phyloP scores from a whole-genome alignment of 805 yeast species.

The Starmera quercuum region DNA sequence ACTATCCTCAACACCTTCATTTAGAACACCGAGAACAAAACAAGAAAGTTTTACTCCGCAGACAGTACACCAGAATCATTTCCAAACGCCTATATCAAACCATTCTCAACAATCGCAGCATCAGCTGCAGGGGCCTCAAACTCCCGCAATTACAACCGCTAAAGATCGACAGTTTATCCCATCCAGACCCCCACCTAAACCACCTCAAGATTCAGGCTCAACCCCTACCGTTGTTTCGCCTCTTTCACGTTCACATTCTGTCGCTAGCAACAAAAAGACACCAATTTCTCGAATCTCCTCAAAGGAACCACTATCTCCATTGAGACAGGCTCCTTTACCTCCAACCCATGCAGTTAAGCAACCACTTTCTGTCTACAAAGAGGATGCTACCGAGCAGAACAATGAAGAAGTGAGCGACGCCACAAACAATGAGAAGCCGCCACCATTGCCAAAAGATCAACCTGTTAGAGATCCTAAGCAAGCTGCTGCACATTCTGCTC shows the following conservation, averaged over 20 bases:
- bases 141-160: constrained; percentile 6
- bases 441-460: constrained; percentile 28
- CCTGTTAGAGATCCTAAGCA: constrained; percentile 36
- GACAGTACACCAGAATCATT: constrained; percentile 11
- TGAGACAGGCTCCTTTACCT: constrained; percentile 1
- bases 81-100: constrained; percentile 19
- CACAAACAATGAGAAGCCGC: constrained; percentile 10
- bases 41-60: constrained; percentile 18
- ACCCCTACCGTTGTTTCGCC: constrained; percentile 20
- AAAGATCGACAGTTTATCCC: constrained; percentile 46
- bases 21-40: constrained; percentile 23
- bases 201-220: constrained; percentile 27
- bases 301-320: constrained; percentile 5
- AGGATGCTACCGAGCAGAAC: constrained; percentile 1
- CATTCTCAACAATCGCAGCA: constrained; percentile 15
- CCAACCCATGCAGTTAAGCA: constrained; percentile 10
- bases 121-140: constrained; percentile 11
- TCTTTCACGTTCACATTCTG: constrained; percentile 14
- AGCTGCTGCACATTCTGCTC: constrained; percentile 17
- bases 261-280: constrained; percentile 6
- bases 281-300: constrained; percentile 13
- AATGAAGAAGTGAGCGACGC: constrained; percentile 5
- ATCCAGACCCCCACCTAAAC: constrained; percentile 62
- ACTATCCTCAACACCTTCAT: constrained; percentile 22
- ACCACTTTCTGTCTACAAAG: constrained; percentile 20